Evolutionary conservation across 306 rosid genomes (phyloP).

Genomic region (Sindora glabra): DNA sequence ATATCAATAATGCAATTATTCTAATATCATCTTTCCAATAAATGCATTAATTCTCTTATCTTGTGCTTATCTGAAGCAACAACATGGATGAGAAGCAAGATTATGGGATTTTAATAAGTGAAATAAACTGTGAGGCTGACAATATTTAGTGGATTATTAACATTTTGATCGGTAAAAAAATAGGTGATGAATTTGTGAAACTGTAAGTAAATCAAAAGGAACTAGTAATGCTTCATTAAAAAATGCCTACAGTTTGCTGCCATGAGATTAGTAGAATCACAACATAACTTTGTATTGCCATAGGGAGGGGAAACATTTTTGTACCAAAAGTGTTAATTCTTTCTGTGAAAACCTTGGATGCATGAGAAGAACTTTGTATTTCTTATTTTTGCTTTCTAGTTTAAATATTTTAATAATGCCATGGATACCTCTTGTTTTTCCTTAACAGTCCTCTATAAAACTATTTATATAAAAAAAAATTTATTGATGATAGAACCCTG

Average conservation of each 20-base stretch:
- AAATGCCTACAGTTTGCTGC: slow-evolving; percentile 56
- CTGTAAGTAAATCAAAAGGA: slow-evolving; percentile 88
- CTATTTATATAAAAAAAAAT: too few relatives aligned
- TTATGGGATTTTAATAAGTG: slow-evolving; percentile 54
- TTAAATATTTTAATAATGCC: neutral
- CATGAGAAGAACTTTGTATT: slow-evolving; percentile 62
- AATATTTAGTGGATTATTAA: slow-evolving; percentile 85
- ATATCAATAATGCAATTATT: too few relatives aligned
- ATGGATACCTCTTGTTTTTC: neutral
- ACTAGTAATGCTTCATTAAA: slow-evolving; percentile 67
- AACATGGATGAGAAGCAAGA: slow-evolving; percentile 28
- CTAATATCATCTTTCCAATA: slow-evolving; percentile 63
- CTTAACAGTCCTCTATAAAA: too few relatives aligned
- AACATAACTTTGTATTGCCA: slow-evolving; percentile 70
- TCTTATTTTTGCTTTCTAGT: neutral
- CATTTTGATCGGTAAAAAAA: slow-evolving; percentile 50
- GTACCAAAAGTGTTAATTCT: slow-evolving; percentile 77
- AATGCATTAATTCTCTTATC: slow-evolving; percentile 57
- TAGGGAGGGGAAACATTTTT: slow-evolving; percentile 68
- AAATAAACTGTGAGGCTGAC: slow-evolving; percentile 82
- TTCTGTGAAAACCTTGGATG: slow-evolving; percentile 84
- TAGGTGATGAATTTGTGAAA: slow-evolving; percentile 76
- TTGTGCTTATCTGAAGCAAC: slow-evolving; percentile 65
- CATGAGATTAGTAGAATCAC: slow-evolving; percentile 81
- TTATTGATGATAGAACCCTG: too few relatives aligned